Conservation (phyloP, 2,329 filamentous ascomycete species). For the Cadophora gregata region DNA sequence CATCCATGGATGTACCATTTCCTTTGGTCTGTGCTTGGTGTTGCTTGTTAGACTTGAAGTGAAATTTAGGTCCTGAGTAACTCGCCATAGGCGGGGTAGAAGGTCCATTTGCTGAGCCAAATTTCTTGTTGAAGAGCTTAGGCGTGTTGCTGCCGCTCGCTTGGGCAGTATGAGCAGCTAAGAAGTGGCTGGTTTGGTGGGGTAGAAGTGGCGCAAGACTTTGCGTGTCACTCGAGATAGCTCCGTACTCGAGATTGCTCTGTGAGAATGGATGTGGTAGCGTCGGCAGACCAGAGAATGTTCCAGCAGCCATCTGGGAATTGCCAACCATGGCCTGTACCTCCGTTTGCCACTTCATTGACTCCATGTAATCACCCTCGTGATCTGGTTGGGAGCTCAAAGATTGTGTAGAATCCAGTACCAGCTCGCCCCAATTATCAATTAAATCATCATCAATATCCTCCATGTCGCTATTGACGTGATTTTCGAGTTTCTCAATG, state of each 20-base stretch:
- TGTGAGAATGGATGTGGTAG: background rate
- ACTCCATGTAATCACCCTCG: background rate
- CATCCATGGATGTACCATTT: background rate
- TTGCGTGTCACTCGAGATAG: background rate
- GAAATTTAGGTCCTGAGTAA: background rate
- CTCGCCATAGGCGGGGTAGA: background rate
- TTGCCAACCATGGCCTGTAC: background rate
- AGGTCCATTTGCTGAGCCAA: background rate
- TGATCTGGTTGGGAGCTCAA: background rate
- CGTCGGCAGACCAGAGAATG: background rate
- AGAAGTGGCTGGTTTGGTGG: background rate
- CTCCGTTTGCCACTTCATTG: background rate
- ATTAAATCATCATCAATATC: constrained; percentile 18
- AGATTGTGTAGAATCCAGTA: constrained; percentile 1
- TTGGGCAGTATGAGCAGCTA: background rate
- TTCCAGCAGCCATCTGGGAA: background rate
- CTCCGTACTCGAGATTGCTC: background rate
- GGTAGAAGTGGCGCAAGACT: background rate
- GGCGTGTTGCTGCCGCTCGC: background rate
- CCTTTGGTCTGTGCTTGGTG: background rate
- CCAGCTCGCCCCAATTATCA: constrained; percentile 29
- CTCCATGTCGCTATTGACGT: constrained; percentile 30
- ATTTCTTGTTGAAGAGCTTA: background rate
- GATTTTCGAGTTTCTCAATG: constrained; percentile 28
- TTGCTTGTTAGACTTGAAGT: background rate